These are phyloP conservation scores for Austroboletus festivus DNA, from an alignment of 768 basidiomycete genomes.

Conservation along the genomic window DNA sequence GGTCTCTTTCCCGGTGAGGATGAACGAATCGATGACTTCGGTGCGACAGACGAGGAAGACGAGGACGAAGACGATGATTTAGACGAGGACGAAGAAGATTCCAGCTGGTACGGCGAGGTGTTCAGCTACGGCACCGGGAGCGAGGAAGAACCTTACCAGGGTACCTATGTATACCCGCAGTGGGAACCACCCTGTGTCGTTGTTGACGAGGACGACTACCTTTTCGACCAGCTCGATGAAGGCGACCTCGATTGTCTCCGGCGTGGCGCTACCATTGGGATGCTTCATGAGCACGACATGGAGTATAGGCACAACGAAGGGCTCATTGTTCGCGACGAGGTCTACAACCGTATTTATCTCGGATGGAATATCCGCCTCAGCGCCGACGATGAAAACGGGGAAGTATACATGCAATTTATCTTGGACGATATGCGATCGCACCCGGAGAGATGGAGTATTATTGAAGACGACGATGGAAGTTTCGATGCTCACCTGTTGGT, in stretches of 20 bases:
- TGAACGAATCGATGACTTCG: slow-evolving; percentile 40
- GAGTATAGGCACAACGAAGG: slow-evolving; percentile 54
- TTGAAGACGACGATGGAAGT: slow-evolving; percentile 37
- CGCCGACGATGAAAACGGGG: slow-evolving; percentile 40
- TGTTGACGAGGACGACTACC: slow-evolving; percentile 35
- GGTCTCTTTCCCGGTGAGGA: slow-evolving; percentile 57
- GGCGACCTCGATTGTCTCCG: slow-evolving; percentile 45
- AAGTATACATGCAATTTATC: slow-evolving; percentile 39
- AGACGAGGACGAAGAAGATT: slow-evolving; percentile 32
- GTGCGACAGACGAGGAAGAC: slow-evolving; percentile 22
- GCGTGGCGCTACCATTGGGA: slow-evolving; percentile 56
- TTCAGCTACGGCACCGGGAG: slow-evolving; percentile 35
- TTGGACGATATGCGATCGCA: slow-evolving; percentile 39
- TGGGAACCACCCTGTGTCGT: slow-evolving; percentile 57
- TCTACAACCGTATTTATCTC: slow-evolving; percentile 49
- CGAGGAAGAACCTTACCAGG: slow-evolving; percentile 37
- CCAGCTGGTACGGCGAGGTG: slow-evolving; percentile 30
- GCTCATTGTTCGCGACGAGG: slow-evolving; percentile 43
- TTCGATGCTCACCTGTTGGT: slow-evolving; percentile 42
- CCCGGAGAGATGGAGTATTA: slow-evolving; percentile 43
- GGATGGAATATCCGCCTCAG: slow-evolving; percentile 66
- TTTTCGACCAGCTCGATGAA: slow-evolving; percentile 33
- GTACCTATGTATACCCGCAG: slow-evolving; percentile 41
- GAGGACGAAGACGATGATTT: slow-evolving; percentile 25
- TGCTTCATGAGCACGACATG: slow-evolving; percentile 57